phyloP scores from a whole-genome alignment of 352 stramenopile species.

The Stramenopiles sp. region DNA sequence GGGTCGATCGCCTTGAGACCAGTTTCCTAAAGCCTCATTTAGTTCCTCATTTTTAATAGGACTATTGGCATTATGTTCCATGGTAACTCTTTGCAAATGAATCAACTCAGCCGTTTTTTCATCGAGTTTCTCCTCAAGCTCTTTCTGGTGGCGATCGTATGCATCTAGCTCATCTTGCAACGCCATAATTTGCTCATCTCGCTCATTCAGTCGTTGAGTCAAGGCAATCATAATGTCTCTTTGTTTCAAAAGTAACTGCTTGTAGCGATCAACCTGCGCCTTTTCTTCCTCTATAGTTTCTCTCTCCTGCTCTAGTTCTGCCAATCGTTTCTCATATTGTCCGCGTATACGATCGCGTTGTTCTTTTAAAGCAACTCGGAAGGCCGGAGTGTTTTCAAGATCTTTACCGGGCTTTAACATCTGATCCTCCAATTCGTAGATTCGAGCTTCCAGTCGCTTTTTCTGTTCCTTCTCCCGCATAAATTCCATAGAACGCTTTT shows the following conservation, averaged over 20 bases:
- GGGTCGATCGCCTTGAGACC: conserved; percentile 25
- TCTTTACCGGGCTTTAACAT: conserved; percentile 62
- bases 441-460: conserved; percentile 71
- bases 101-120: conserved; percentile 77
- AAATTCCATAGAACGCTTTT: conserved; percentile 68
- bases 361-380: conserved; percentile 55
- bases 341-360: conserved; percentile 58
- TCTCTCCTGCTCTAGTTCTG: conserved; percentile 72
- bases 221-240: conserved; percentile 88
- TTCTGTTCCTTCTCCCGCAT: conserved; percentile 87
- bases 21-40: conserved; percentile 41
- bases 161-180: conserved; percentile 79
- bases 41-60: conserved; percentile 40
- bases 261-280: conserved; percentile 80
- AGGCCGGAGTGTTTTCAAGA: conserved; percentile 31
- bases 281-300: conserved; percentile 82
- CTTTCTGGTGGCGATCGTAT: conserved; percentile 69
- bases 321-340: conserved; percentile 66
- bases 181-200: conserved; percentile 82
- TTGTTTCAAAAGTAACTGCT: conserved; percentile 82
- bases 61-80: conserved; percentile 56
- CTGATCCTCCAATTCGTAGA: conserved; percentile 67
- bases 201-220: conserved; percentile 75
- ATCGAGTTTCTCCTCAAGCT: conserved; percentile 74
- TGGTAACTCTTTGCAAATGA: conserved; percentile 65